Conservation (phyloP, 2,329 filamentous ascomycete species). For the Monilinia polystroma region DNA sequence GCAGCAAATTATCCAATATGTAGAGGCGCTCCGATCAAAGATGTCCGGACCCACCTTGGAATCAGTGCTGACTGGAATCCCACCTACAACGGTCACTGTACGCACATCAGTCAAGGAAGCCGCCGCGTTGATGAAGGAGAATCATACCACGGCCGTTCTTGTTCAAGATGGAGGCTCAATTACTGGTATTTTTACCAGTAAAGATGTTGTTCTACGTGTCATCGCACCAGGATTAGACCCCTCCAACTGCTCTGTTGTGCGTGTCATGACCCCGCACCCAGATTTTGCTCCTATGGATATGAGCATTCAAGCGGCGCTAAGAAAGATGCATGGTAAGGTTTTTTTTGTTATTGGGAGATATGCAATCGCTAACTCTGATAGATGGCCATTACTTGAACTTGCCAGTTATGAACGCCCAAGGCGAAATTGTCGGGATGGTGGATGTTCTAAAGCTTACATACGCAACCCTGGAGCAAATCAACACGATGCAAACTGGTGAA, state of each 20-base stretch:
- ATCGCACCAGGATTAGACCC: constrained; percentile 96
- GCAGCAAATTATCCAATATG: constrained; percentile 98
- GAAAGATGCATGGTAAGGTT: constrained; percentile 95
- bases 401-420: constrained; percentile 95
- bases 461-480: constrained; percentile 95
- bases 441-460: constrained; percentile 98
- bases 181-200: constrained; percentile 98
- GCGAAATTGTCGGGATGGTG: constrained; percentile 99
- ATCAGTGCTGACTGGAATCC: constrained; percentile 86
- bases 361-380: constrained; percentile 43
- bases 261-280: constrained; percentile 98
- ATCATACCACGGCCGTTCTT: constrained; percentile 93
- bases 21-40: constrained; percentile 89
- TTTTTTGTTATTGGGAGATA: neutral
- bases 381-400: constrained; percentile 98
- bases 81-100: constrained; percentile 92
- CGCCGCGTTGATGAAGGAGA: constrained; percentile 95
- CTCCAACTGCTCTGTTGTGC: constrained; percentile 91
- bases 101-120: constrained; percentile 96
- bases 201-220: constrained; percentile 96
- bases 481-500: constrained; percentile 86
- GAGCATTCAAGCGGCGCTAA: constrained; percentile 95
- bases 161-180: constrained; percentile 97
- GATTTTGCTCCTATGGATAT: constrained; percentile 99
- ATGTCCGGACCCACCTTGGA: constrained; percentile 98